Conservation (phyloP, 805 yeast species). For the Priceomyces fermenticarens region DNA sequence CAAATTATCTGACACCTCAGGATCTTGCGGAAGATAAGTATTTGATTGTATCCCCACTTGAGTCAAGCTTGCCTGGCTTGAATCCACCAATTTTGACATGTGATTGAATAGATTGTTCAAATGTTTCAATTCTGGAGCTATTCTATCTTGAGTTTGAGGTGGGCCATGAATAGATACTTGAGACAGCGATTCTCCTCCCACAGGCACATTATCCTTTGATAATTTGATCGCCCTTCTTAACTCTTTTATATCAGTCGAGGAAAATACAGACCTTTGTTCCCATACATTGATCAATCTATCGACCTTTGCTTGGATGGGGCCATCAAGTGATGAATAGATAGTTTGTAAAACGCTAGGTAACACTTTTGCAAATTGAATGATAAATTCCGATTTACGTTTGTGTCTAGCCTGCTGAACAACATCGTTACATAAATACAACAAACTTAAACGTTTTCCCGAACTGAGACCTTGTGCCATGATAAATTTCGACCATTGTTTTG, state of each 20-base stretch:
- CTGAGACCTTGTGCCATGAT: slow-evolving; percentile 9
- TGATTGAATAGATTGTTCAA: slow-evolving; percentile 29
- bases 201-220: slow-evolving; percentile 13
- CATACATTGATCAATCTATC: slow-evolving; percentile 54
- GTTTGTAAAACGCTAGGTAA: slow-evolving; percentile 40
- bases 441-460: slow-evolving; percentile 45
- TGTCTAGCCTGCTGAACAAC: slow-evolving; percentile 76
- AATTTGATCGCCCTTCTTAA: slow-evolving; percentile 23
- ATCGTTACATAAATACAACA: slow-evolving; percentile 75
- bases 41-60: slow-evolving; percentile 38
- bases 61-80: slow-evolving; percentile 32
- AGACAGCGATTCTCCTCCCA: background rate
- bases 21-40: slow-evolving; percentile 34
- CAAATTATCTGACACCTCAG: slow-evolving; percentile 30
- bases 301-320: slow-evolving; percentile 43
- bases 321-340: slow-evolving; percentile 28
- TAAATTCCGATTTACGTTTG: slow-evolving; percentile 55
- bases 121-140: slow-evolving; percentile 30
- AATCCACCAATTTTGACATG: slow-evolving; percentile 23
- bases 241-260: slow-evolving; percentile 19
- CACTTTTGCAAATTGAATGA: slow-evolving; percentile 52
- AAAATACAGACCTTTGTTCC: slow-evolving; percentile 51
- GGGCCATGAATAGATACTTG: background rate
- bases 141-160: slow-evolving; percentile 1
- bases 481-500: slow-evolving; percentile 35